phyloP scores from a whole-genome alignment of 495 filamentous ascomycete genomes.

The Jackrogersella multiformis region DNA sequence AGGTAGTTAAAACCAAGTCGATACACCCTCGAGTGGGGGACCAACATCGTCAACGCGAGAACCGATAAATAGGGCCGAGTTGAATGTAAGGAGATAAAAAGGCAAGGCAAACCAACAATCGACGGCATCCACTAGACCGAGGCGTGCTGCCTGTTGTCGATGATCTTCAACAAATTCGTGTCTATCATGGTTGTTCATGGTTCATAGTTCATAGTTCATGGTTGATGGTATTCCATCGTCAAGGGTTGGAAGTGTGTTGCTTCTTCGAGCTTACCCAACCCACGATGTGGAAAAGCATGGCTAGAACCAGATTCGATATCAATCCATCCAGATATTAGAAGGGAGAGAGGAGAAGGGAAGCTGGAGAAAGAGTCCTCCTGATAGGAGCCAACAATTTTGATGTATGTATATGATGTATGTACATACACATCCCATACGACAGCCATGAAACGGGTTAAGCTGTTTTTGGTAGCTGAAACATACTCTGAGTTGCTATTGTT shows the following conservation, averaged over 20 bases:
- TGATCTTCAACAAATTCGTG: constrained; percentile 26
- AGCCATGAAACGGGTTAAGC: constrained; percentile 6
- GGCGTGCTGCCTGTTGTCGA: constrained; percentile 11
- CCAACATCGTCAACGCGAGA: constrained; percentile 34
- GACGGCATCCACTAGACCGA: constrained; percentile 42
- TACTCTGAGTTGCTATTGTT: constrained; percentile 26
- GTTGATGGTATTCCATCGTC: constrained; percentile 5
- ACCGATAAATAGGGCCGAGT: constrained; percentile 43
- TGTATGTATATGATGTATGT: background rate
- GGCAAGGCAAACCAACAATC: constrained; percentile 30
- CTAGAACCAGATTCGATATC: background rate
- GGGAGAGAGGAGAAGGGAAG: constrained; percentile 12
- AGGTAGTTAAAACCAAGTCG: background rate
- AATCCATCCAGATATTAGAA: background rate
- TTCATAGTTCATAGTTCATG: background rate
- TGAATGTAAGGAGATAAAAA: constrained; percentile 21
- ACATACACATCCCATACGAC: background rate
- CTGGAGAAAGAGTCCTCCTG: constrained; percentile 1
- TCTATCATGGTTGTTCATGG: constrained; percentile 16
- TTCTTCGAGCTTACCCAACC: constrained; percentile 37
- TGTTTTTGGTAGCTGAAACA: constrained; percentile 15
- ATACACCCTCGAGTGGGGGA: constrained; percentile 33
- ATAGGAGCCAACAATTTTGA: constrained; percentile 14
- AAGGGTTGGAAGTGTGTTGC: constrained; percentile 19
- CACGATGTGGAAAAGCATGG: constrained; percentile 27